Conservation (phyloP, 2,329 filamentous ascomycete species). For the Coccinonectria pachysandricola region DNA sequence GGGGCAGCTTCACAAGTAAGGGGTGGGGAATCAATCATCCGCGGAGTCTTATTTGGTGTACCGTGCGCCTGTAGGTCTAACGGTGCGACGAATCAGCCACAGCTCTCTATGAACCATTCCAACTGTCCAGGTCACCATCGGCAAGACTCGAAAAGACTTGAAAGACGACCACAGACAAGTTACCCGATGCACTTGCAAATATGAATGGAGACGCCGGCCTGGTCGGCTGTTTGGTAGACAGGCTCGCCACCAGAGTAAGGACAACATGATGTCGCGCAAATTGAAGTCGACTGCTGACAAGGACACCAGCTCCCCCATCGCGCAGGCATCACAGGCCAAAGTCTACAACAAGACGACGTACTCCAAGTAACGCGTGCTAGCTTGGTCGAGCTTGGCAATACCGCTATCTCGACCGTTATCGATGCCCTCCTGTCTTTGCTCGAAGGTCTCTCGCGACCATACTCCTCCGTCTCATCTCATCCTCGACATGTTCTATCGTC, state of each 20-base stretch:
- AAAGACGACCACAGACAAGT: slow-evolving; percentile 8
- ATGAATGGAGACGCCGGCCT: slow-evolving; percentile 52
- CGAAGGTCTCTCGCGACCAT: slow-evolving; percentile 47
- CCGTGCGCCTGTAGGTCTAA: no score
- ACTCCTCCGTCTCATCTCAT: slow-evolving; percentile 39
- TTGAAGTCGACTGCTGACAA: slow-evolving; percentile 6
- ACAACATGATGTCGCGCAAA: no score
- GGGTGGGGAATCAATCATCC: no score
- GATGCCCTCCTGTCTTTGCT: slow-evolving; percentile 47
- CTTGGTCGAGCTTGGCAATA: slow-evolving; percentile 48
- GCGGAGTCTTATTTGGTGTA: no score
- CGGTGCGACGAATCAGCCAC: no score
- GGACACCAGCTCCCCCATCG: slow-evolving; percentile 53
- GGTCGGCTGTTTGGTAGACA: slow-evolving; percentile 52
- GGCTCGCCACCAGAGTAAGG: slow-evolving; percentile 50
- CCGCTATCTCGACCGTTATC: slow-evolving; percentile 42
- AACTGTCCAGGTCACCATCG: slow-evolving; percentile 4
- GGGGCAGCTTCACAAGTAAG: no score
- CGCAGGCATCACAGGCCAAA: slow-evolving; percentile 46
- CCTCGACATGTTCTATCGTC: slow-evolving; percentile 52
- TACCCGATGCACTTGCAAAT: slow-evolving; percentile 15
- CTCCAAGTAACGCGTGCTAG: slow-evolving; percentile 50
- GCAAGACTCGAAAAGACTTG: slow-evolving; percentile 1
- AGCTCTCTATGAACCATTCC: no score
- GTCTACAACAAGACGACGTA: slow-evolving; percentile 50